Evolutionary conservation across 306 rosid genomes (phyloP).

Genomic region (Pachyrhizus erosus): DNA sequence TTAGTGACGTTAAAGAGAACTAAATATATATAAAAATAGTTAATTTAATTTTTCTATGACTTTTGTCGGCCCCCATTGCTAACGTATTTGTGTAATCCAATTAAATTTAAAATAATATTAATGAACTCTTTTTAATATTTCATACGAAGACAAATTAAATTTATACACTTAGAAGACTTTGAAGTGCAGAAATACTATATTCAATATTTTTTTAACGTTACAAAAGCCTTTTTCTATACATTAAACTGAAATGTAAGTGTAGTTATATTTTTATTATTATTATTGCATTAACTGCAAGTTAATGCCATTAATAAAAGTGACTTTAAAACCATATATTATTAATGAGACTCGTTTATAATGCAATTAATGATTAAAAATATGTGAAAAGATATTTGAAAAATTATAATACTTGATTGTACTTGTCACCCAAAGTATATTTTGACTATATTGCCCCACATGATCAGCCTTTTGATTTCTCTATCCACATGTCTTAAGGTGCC

Average conservation of each 20-base stretch:
- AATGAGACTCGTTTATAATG: background rate
- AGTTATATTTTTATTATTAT: background rate
- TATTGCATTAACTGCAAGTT: background rate
- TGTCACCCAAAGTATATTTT: background rate
- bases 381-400: background rate
- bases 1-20: too few relatives aligned
- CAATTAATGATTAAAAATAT: background rate
- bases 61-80: too few relatives aligned
- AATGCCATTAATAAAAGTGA: background rate
- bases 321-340: background rate
- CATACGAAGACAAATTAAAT: background rate
- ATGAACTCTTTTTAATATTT: background rate
- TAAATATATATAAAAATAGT: too few relatives aligned
- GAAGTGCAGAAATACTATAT: background rate
- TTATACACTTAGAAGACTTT: background rate
- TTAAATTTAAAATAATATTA: too few relatives aligned
- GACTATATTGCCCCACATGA: background rate
- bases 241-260: background rate
- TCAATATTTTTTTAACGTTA: background rate
- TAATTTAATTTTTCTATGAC: too few relatives aligned
- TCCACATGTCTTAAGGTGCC: conserved; percentile 22
- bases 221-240: background rate
- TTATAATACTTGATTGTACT: background rate
- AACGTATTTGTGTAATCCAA: too few relatives aligned
- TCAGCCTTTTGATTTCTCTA: conserved; percentile 30